Evolutionary conservation across 192 early-diverging fungal genomes (phyloP).

Genomic region (Coemansia sp.): DNA sequence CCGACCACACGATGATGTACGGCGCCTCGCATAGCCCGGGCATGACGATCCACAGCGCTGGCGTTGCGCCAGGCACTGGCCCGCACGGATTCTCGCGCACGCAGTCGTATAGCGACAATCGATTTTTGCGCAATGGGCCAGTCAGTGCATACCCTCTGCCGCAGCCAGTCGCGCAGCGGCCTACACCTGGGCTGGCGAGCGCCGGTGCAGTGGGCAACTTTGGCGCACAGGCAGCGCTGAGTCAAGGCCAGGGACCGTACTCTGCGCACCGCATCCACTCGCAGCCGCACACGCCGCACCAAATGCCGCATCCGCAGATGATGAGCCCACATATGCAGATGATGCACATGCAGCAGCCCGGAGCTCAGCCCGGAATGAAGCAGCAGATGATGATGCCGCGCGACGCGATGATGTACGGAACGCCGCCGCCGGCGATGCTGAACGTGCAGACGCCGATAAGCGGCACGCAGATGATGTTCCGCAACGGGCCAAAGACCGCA

Average conservation of each 20-base stretch:
- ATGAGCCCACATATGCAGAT: constrained; percentile 16
- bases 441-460: constrained; percentile 22
- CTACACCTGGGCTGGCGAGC: constrained; percentile 29
- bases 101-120: constrained; percentile 80
- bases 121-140: constrained; percentile 30
- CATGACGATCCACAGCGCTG: constrained; percentile 18
- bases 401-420: constrained; percentile 47
- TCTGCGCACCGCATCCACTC: constrained; percentile 36
- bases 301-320: constrained; percentile 26
- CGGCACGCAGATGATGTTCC: constrained; percentile 35
- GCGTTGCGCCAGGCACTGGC: constrained; percentile 62
- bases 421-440: constrained; percentile 43
- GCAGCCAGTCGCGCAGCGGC: constrained; percentile 48
- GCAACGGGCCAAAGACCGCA: constrained; percentile 33
- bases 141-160: constrained; percentile 49
- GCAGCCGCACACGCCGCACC: constrained; percentile 41
- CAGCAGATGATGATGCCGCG: constrained; percentile 28
- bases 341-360: constrained; percentile 27
- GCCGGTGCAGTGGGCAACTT: constrained; percentile 22
- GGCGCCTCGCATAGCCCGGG: constrained; percentile 26
- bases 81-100: constrained; percentile 69
- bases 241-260: constrained; percentile 17
- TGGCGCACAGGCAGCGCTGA: constrained; percentile 18
- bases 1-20: constrained; percentile 32
- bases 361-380: constrained; percentile 16